Percentiles rank a stretch among this genome's conserved stretches.
Evolutionary conservation across 1,139 yeast genomes (phyloP).

Genomic region (Kodamaea suecica): DNA sequence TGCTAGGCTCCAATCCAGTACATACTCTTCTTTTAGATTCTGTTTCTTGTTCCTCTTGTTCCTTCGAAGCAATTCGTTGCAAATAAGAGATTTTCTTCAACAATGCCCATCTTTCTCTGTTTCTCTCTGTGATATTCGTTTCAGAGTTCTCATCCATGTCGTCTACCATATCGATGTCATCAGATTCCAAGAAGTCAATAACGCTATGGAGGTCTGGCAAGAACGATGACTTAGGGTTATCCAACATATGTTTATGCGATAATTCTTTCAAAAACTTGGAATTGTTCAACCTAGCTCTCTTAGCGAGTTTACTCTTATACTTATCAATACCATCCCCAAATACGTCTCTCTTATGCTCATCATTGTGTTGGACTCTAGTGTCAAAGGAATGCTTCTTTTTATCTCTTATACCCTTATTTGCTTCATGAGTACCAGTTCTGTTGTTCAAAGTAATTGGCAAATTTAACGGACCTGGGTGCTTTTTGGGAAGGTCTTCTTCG

Average conservation of each 20-base stretch:
- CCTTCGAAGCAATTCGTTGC: constrained; percentile 56
- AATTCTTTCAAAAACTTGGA: constrained; percentile 53
- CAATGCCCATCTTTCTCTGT: constrained; percentile 63
- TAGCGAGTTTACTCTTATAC: constrained; percentile 45
- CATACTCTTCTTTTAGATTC: constrained; percentile 32
- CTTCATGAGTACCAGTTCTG: constrained; percentile 72
- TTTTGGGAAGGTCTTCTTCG: constrained; percentile 22
- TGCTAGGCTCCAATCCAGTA: constrained; percentile 31
- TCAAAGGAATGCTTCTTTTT: constrained; percentile 78
- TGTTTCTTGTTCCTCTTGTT: constrained; percentile 29
- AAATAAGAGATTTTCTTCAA: constrained; percentile 67
- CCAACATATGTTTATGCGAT: constrained; percentile 46
- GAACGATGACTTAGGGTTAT: constrained; percentile 37
- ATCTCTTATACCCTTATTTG: constrained; percentile 81
- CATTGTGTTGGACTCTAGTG: constrained; percentile 69
- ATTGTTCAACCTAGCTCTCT: constrained; percentile 51
- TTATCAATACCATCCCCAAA: constrained; percentile 72
- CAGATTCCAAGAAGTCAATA: constrained; percentile 49
- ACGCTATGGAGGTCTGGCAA: constrained; percentile 61
- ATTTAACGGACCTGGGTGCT: constrained; percentile 32
- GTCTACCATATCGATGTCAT: constrained; percentile 35
- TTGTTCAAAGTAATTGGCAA: constrained; percentile 74
- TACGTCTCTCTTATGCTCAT: constrained; percentile 66
- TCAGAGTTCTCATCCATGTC: constrained; percentile 44
- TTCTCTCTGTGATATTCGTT: constrained; percentile 39